Percentiles rank a stretch among this genome's conserved stretches.
Evolutionary conservation across 306 rosid genomes (phyloP).

Genomic region (Arachis stenosperma): DNA sequence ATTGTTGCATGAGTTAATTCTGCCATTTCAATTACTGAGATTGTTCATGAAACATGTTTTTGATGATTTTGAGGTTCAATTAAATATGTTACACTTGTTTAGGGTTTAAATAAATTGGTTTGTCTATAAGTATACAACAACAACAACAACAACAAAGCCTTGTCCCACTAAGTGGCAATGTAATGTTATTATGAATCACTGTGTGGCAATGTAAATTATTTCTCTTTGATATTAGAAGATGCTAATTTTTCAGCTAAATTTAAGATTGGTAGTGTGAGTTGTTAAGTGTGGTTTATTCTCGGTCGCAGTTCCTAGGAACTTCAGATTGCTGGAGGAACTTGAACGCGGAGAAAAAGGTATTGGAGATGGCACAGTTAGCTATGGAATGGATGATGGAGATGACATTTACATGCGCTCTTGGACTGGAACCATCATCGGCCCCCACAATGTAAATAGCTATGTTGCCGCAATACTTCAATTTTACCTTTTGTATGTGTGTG

Average conservation of each 20-base stretch:
- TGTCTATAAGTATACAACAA: background rate
- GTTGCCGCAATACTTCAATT: background rate
- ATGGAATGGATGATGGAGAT: constrained; percentile 99
- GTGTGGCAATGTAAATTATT: too few species aligned
- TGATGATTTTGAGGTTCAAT: background rate
- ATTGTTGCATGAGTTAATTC: background rate
- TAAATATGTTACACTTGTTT: background rate
- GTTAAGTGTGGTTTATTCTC: constrained; percentile 26
- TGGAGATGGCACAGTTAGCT: constrained; percentile 93
- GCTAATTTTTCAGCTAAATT: too few species aligned
- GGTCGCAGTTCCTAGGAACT: constrained; percentile 91
- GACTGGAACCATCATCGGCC: constrained; percentile 96
- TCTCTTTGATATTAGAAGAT: too few species aligned
- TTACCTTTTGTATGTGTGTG: background rate
- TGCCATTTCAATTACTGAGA: background rate
- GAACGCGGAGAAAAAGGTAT: constrained; percentile 97
- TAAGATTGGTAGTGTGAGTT: background rate
- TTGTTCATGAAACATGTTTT: background rate
- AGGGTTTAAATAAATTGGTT: background rate
- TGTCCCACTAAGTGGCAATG: too few species aligned
- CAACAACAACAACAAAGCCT: too few species aligned
- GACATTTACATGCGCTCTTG: constrained; percentile 97
- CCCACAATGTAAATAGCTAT: constrained; percentile 79
- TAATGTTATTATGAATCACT: background rate
- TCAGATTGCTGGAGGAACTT: constrained; percentile 99